Percentiles rank a stretch among this genome's conserved stretches.
These are phyloP conservation scores for Acaromyces ingoldii DNA, from an alignment of 1,284 basidiomycete species.

Conservation along the genomic window DNA sequence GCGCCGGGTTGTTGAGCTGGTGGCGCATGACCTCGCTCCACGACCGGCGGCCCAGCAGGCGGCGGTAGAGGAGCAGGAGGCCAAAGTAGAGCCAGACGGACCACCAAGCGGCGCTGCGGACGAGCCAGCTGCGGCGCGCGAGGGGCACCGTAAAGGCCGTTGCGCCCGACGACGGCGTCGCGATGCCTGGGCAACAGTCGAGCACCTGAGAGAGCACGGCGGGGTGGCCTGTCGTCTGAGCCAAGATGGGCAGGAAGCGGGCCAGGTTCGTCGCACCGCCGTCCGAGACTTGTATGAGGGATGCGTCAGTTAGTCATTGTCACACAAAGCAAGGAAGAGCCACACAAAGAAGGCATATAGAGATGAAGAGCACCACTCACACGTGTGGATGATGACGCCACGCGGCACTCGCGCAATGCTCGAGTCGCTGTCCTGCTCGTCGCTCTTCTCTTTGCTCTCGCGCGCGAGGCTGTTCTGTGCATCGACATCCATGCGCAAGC, in stretches of 20 bases:
- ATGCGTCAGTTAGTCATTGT: too few species aligned
- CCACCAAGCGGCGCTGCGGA: conserved; percentile 15
- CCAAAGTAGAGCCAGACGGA: conserved; percentile 17
- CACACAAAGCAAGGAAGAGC: conserved; percentile 11
- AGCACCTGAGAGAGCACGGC: conserved; percentile 23
- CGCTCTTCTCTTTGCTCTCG: conserved; percentile 6
- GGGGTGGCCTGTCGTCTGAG: background rate
- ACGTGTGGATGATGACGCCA: conserved; percentile 16
- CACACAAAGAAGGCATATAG: background rate
- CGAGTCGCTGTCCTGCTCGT: background rate
- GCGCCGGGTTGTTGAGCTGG: conserved; percentile 21
- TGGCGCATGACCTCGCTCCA: conserved; percentile 27
- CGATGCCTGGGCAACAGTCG: conserved; percentile 34
- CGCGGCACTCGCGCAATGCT: conserved; percentile 6
- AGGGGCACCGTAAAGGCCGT: conserved; percentile 38
- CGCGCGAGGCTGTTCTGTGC: background rate
- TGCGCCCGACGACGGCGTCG: conserved; percentile 22
- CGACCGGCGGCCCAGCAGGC: conserved; percentile 11
- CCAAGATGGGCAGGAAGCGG: conserved; percentile 21
- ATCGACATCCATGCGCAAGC: conserved; percentile 2
- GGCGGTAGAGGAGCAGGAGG: conserved; percentile 18
- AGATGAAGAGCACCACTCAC: background rate
- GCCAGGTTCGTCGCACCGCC: conserved; percentile 33
- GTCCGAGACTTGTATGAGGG: conserved; percentile 32
- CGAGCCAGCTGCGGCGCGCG: conserved; percentile 18